phyloP scores from a whole-genome alignment of 306 rosid species.

The Rubus idaeus region DNA sequence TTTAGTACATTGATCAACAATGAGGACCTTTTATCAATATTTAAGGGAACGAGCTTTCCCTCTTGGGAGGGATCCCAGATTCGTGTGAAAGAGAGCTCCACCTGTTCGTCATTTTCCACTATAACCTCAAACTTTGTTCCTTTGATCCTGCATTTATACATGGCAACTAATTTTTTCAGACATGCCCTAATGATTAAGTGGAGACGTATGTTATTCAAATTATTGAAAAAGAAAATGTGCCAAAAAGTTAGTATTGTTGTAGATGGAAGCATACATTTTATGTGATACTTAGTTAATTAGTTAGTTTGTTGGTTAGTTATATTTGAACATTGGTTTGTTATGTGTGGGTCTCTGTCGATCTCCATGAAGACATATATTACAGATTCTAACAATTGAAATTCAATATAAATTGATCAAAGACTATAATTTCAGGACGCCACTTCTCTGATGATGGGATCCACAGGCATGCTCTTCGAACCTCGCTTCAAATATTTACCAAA shows the following conservation, averaged over 20 bases:
- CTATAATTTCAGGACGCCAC: background rate
- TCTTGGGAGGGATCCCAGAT: slow-evolving; percentile 61
- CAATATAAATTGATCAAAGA: background rate
- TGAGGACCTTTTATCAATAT: slow-evolving; percentile 75
- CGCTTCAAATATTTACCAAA: background rate
- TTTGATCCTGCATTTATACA: slow-evolving; percentile 51
- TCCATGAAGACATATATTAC: background rate
- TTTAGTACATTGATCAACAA: background rate
- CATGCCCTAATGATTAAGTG: background rate
- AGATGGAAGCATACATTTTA: background rate
- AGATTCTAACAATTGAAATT: background rate
- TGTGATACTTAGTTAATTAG: background rate
- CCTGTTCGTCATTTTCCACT: slow-evolving; percentile 72
- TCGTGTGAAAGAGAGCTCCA: slow-evolving; percentile 83
- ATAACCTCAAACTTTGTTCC: slow-evolving; percentile 59
- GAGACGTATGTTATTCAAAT: background rate
- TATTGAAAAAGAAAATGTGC: background rate
- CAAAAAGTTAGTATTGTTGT: background rate
- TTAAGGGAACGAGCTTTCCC: slow-evolving; percentile 64
- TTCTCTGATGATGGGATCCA: background rate
- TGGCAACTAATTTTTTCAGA: background rate
- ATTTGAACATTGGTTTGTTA: background rate
- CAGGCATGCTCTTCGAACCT: background rate
- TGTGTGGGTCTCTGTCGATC: background rate
- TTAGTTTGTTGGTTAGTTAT: background rate